Evolutionary conservation across 768 basidiomycete species (phyloP).

Genomic region (Mycena latifolia): DNA sequence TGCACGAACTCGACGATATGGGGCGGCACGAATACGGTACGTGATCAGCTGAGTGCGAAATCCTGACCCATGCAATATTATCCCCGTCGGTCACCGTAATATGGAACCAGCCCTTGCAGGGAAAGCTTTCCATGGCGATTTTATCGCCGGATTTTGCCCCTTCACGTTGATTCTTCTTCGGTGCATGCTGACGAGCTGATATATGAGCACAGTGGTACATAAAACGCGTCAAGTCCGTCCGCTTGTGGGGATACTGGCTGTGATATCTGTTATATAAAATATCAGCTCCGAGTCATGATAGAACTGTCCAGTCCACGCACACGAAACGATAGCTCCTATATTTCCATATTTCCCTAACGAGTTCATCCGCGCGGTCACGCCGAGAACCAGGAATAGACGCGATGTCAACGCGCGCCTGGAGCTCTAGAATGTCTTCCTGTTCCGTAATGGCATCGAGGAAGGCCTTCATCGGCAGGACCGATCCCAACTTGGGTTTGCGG

Average conservation of each 20-base stretch:
- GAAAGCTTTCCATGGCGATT: constrained; percentile 1
- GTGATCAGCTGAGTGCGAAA: constrained; percentile 5
- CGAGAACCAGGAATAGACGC: not conserved
- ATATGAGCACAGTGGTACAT: constrained; percentile 20
- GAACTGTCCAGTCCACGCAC: constrained; percentile 1
- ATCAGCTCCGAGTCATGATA: not conserved
- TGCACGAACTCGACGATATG: constrained; percentile 7
- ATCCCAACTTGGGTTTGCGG: no score
- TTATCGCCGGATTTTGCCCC: not conserved
- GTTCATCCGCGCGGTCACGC: not conserved
- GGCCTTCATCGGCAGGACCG: not conserved
- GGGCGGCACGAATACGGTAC: constrained; percentile 5
- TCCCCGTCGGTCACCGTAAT: not conserved
- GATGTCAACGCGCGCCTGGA: not conserved
- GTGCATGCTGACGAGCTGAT: not conserved
- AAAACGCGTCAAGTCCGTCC: not conserved
- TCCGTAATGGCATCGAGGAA: constrained; percentile 7
- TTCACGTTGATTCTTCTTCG: constrained; percentile 1
- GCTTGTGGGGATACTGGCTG: not conserved
- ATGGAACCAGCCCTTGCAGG: constrained; percentile 7
- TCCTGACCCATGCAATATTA: not conserved
- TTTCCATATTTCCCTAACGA: not conserved
- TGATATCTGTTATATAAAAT: not conserved
- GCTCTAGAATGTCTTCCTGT: not conserved
- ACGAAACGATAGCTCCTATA: not conserved